Conservation (phyloP, 108 stramenopile genomes). For the Nitzschia sp. region DNA sequence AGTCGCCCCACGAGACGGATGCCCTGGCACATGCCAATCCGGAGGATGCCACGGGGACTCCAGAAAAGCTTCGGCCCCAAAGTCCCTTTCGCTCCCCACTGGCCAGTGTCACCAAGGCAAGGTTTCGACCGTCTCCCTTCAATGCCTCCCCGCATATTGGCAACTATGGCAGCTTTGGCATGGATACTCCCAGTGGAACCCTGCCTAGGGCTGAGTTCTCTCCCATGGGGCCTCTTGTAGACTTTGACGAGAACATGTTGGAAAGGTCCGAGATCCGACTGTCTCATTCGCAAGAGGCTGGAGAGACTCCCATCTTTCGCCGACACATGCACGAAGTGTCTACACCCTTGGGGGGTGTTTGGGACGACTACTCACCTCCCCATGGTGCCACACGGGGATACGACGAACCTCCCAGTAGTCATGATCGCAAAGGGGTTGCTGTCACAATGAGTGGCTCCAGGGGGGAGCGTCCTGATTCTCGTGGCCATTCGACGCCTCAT, state of each 20-base stretch:
- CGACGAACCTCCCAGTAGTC: not conserved
- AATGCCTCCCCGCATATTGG: constrained; percentile 8
- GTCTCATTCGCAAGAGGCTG: constrained; percentile 1
- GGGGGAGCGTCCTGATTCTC: not conserved
- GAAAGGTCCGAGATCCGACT: not conserved
- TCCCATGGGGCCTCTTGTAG: constrained; percentile 38
- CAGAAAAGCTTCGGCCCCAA: constrained; percentile 18
- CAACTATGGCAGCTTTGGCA: constrained; percentile 41
- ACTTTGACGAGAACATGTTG: constrained; percentile 6
- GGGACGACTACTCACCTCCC: constrained; percentile 11
- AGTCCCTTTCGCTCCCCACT: constrained; percentile 40
- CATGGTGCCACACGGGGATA: constrained; percentile 8
- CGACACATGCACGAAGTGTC: constrained; percentile 2
- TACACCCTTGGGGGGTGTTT: constrained; percentile 24
- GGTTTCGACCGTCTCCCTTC: constrained; percentile 25
- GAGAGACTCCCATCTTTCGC: constrained; percentile 6
- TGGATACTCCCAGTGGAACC: constrained; percentile 41
- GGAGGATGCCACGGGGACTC: constrained; percentile 4
- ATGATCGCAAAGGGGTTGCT: constrained; percentile 12
- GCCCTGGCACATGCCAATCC: not conserved
- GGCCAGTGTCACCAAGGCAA: constrained; percentile 12
- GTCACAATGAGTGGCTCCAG: constrained; percentile 24
- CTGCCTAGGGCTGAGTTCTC: constrained; percentile 32
- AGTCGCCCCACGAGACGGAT: not conserved
- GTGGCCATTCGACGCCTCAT: constrained; percentile 21